phyloP scores from a whole-genome alignment of 2,329 filamentous ascomycete genomes.

The Alternaria triticimaculans region DNA sequence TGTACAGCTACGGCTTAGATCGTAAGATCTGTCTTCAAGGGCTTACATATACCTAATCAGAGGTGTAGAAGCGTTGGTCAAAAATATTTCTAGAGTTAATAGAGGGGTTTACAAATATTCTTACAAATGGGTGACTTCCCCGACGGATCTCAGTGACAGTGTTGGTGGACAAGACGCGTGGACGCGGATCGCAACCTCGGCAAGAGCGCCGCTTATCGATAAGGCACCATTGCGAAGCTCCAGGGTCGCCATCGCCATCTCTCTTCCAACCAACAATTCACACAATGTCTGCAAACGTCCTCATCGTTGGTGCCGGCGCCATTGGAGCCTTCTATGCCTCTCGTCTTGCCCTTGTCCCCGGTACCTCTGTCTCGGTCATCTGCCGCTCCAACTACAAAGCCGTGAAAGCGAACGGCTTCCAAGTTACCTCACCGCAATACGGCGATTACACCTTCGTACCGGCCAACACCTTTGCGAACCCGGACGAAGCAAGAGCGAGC shows the following conservation, averaged over 20 bases:
- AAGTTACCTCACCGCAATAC: slow-evolving; percentile 69
- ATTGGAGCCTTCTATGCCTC: slow-evolving; percentile 77
- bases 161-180: background rate
- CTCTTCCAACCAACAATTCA: background rate
- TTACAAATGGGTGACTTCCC: background rate
- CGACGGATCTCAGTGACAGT: background rate
- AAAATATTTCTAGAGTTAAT: background rate
- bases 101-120: background rate
- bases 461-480: slow-evolving; percentile 67
- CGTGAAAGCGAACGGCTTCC: slow-evolving; percentile 67
- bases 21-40: background rate
- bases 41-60: background rate
- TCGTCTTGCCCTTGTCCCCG: slow-evolving; percentile 65
- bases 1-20: background rate
- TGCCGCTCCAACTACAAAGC: slow-evolving; percentile 76
- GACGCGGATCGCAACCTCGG: background rate
- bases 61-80: background rate
- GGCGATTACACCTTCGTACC: slow-evolving; percentile 71
- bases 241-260: background rate
- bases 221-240: background rate
- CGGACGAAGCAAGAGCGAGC: slow-evolving; percentile 61
- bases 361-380: slow-evolving; percentile 70
- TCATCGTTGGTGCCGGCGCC: slow-evolving; percentile 74
- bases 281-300: slow-evolving; percentile 58
- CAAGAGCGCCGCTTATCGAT: slow-evolving; percentile 15